These are phyloP conservation scores for Halophytophthora batemanensis DNA, from an alignment of 352 stramenopile genomes.

Conservation along the genomic window DNA sequence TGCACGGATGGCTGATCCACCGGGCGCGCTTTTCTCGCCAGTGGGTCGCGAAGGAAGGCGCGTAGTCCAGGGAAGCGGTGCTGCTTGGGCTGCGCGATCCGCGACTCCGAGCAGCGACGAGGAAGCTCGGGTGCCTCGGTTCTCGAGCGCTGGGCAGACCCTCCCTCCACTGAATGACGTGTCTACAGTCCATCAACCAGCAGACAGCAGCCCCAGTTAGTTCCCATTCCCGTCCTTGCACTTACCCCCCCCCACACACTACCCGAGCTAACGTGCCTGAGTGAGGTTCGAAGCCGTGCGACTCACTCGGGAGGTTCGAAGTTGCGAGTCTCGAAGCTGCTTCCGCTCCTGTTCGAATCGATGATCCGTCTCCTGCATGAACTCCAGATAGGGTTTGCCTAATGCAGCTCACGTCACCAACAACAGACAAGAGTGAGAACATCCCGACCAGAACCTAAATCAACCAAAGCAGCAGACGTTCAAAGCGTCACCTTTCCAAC, in stretches of 20 bases:
- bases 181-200: constrained; percentile 2
- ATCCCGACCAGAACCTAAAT: neutral
- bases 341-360: constrained; percentile 16
- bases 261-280: constrained; percentile 3
- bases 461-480: neutral
- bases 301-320: neutral
- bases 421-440: neutral
- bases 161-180: constrained; percentile 25
- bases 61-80: constrained; percentile 9
- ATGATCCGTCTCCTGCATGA: constrained; percentile 21
- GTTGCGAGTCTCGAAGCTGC: constrained; percentile 3
- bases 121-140: constrained; percentile 13
- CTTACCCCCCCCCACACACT: neutral
- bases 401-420: neutral
- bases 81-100: constrained; percentile 8
- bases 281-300: neutral
- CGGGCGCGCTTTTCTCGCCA: too few species aligned
- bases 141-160: constrained; percentile 1
- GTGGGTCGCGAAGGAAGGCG: constrained; percentile 22
- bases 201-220: neutral
- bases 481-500: constrained; percentile 31
- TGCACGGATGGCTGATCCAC: too few species aligned
- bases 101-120: constrained; percentile 23
- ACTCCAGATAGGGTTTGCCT: constrained; percentile 35
- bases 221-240: too few species aligned